Conservation (phyloP, 805 yeast species). For the Candida pini region DNA sequence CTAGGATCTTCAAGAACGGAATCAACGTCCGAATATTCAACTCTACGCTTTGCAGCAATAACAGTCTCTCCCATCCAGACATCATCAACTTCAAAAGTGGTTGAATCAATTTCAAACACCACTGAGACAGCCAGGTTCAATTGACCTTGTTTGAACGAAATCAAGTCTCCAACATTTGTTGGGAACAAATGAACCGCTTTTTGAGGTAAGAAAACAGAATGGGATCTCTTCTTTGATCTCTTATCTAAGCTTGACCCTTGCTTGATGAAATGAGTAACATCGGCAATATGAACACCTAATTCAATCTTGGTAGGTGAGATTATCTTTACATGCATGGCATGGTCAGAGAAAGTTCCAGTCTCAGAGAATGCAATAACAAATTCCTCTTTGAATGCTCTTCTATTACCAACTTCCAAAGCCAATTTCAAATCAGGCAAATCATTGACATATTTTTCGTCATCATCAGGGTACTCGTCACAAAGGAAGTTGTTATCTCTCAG, state of each 20-base stretch:
- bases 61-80: constrained; percentile 72
- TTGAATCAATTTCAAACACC: constrained; percentile 71
- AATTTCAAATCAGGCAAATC: constrained; percentile 34
- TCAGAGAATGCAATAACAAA: constrained; percentile 61
- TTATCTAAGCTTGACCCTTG: constrained; percentile 77
- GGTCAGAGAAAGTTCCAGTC: constrained; percentile 57
- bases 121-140: constrained; percentile 68
- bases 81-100: constrained; percentile 64
- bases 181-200: constrained; percentile 66
- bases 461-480: constrained; percentile 71
- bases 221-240: constrained; percentile 84
- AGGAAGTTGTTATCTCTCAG: constrained; percentile 80
- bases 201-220: constrained; percentile 85
- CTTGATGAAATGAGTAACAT: constrained; percentile 65
- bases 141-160: constrained; percentile 58
- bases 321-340: constrained; percentile 75
- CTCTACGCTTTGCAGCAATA: constrained; percentile 55
- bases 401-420: constrained; percentile 31
- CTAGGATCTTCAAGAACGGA: constrained; percentile 33
- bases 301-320: constrained; percentile 58
- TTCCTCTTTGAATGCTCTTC: constrained; percentile 54
- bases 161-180: constrained; percentile 47
- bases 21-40: constrained; percentile 53
- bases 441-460: constrained; percentile 23
- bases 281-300: constrained; percentile 82